Conservation (phyloP, 2,329 filamentous ascomycete species). For the Purpureocillium takamizusanense region DNA sequence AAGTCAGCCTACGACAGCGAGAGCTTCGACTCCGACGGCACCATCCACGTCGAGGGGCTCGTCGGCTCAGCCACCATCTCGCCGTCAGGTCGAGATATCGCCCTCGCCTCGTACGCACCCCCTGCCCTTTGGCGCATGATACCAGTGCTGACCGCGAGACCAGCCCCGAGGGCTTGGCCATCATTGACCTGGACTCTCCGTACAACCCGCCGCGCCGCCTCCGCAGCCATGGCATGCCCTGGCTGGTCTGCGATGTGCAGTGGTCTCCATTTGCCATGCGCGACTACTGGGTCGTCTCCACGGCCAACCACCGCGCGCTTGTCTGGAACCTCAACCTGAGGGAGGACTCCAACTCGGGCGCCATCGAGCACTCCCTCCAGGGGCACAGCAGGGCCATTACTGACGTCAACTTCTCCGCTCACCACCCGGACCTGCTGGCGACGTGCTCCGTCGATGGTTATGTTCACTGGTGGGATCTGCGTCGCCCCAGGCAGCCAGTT, state of each 20-base stretch:
- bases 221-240: slow-evolving; percentile 74
- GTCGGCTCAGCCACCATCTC: slow-evolving; percentile 92
- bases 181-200: slow-evolving; percentile 85
- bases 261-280: slow-evolving; percentile 89
- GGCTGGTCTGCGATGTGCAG: slow-evolving; percentile 92
- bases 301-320: slow-evolving; percentile 86
- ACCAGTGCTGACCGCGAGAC: slow-evolving; percentile 14
- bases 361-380: slow-evolving; percentile 80
- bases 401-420: slow-evolving; percentile 91
- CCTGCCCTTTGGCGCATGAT: neutral
- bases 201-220: slow-evolving; percentile 80
- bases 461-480: slow-evolving; percentile 86
- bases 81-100: slow-evolving; percentile 81
- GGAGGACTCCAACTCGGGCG: slow-evolving; percentile 59
- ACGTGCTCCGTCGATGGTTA: slow-evolving; percentile 92
- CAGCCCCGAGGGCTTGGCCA: slow-evolving; percentile 75
- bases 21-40: slow-evolving; percentile 77
- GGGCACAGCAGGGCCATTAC: slow-evolving; percentile 82
- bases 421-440: slow-evolving; percentile 80
- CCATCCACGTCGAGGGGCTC: slow-evolving; percentile 70
- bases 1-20: slow-evolving; percentile 73
- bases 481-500: slow-evolving; percentile 62
- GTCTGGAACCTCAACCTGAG: slow-evolving; percentile 85
- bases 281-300: slow-evolving; percentile 90
- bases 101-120: slow-evolving; percentile 62